Percentiles rank a stretch among this genome's conserved stretches.
These are phyloP conservation scores for Rhinocladiella mackenziei DNA, from an alignment of 2,329 filamentous ascomycete species.

Conservation along the genomic window DNA sequence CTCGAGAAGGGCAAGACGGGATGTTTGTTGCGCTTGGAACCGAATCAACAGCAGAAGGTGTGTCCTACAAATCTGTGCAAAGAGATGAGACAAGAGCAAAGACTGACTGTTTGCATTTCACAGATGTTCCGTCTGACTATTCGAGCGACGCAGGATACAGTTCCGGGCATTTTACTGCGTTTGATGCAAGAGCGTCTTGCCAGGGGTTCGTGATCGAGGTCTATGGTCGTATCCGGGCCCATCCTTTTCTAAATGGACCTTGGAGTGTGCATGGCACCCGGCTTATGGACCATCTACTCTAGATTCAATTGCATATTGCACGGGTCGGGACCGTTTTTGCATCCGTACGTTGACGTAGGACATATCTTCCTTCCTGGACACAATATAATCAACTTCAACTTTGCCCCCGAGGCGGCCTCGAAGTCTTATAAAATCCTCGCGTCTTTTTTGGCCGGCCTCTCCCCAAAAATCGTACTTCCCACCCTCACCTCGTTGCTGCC, in stretches of 20 bases:
- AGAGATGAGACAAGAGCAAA: not conserved
- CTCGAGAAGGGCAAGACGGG: conserved; percentile 81
- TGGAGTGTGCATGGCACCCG: too few relatives aligned
- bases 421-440: conserved; percentile 55
- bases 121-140: conserved; percentile 96
- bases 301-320: too few relatives aligned
- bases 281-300: too few relatives aligned
- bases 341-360: too few relatives aligned
- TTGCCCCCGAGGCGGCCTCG: not conserved
- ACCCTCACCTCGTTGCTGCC: conserved; percentile 88
- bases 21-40: conserved; percentile 87
- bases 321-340: too few relatives aligned
- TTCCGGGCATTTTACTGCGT: conserved; percentile 75
- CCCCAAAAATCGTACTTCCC: conserved; percentile 90
- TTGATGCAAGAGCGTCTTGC: conserved; percentile 81
- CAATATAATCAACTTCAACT: too few relatives aligned
- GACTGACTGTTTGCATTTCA: not conserved
- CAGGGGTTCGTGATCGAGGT: conserved; percentile 42
- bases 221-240: too few relatives aligned
- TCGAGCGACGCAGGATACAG: conserved; percentile 84
- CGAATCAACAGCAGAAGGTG: conserved; percentile 88
- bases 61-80: too few relatives aligned
- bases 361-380: too few relatives aligned
- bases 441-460: conserved; percentile 72
- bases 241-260: too few relatives aligned